Percentiles rank a stretch among this genome's conserved stretches.
These are phyloP conservation scores for Phytophthora citricola DNA, from an alignment of 352 stramenopile species.

Conservation along the genomic window DNA sequence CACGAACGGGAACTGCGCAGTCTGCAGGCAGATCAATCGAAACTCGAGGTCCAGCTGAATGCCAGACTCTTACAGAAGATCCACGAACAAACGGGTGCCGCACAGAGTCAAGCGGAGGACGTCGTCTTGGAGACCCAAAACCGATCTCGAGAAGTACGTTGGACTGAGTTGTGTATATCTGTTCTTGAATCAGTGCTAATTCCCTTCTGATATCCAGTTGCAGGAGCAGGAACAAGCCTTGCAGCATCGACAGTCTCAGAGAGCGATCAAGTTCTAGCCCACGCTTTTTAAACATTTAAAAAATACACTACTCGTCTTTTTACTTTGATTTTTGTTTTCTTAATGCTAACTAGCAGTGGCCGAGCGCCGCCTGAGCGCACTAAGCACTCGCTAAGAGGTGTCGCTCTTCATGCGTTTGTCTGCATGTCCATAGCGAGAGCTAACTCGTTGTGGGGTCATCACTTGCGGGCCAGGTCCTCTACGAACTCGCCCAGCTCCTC, in stretches of 20 bases:
- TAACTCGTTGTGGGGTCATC: constrained; percentile 23
- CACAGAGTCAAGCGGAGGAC: constrained; percentile 50
- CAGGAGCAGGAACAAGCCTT: constrained; percentile 60
- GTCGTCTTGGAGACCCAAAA: constrained; percentile 78
- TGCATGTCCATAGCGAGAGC: constrained; percentile 12
- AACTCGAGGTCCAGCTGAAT: constrained; percentile 81
- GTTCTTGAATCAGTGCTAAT: constrained; percentile 7
- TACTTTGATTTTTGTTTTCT: constrained; percentile 23
- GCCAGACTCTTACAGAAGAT: constrained; percentile 75
- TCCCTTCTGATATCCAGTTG: constrained; percentile 35
- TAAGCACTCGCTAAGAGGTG: constrained; percentile 29
- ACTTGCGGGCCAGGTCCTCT: constrained; percentile 79
- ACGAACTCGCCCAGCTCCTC: constrained; percentile 75
- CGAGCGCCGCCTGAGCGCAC: constrained; percentile 23
- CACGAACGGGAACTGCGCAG: constrained; percentile 64
- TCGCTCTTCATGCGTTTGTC: constrained; percentile 11
- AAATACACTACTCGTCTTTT: constrained; percentile 1
- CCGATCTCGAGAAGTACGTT: constrained; percentile 71
- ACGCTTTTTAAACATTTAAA: not conserved
- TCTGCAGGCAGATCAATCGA: constrained; percentile 71
- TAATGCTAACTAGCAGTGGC: constrained; percentile 38
- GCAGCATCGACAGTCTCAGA: constrained; percentile 39
- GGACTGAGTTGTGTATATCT: not conserved
- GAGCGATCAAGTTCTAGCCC: constrained; percentile 39
- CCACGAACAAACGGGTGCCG: constrained; percentile 50